A percentile compares a stretch with the other conserved stretches of the same genome.
Conservation (phyloP, 768 basidiomycete genomes). For the Xerocomellus dryophilus region DNA sequence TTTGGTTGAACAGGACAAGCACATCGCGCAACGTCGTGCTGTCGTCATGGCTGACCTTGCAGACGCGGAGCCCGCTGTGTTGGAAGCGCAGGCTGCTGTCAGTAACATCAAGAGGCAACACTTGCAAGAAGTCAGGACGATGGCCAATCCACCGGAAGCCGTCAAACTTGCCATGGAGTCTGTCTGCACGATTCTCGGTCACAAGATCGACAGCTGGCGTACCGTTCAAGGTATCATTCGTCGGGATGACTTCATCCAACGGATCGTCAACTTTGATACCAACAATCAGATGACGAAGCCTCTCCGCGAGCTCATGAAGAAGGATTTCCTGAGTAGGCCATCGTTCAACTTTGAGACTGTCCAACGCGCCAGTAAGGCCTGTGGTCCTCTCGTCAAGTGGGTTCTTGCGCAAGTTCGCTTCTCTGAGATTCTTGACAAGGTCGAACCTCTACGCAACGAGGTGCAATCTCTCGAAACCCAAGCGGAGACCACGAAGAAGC, state of each 20-base stretch:
- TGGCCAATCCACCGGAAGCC: conserved; percentile 98
- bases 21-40: conserved; percentile 83
- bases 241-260: conserved; percentile 92
- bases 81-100: conserved; percentile 94
- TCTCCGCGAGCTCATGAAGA: conserved; percentile 88
- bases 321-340: conserved; percentile 86
- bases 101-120: conserved; percentile 95
- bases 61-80: conserved; percentile 94
- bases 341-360: conserved; percentile 94
- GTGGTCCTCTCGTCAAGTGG: conserved; percentile 98
- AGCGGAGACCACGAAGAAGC: conserved; percentile 92
- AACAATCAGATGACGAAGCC: conserved; percentile 83
- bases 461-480: conserved; percentile 90
- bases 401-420: conserved; percentile 94
- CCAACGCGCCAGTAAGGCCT: conserved; percentile 92
- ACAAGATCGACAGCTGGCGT: conserved; percentile 96
- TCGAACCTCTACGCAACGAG: conserved; percentile 94
- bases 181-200: conserved; percentile 92
- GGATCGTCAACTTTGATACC: conserved; percentile 96
- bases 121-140: conserved; percentile 92
- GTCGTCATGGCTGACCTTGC: conserved; percentile 95
- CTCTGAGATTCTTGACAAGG: conserved; percentile 95
- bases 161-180: conserved; percentile 99
- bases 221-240: conserved; percentile 94
- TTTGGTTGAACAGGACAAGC: conserved; percentile 83